Evolutionary conservation across 192 early-diverging fungal species (phyloP), one percentile per base, ranked within the genome.

Genomic region (Coemansia aciculifera): DNA sequence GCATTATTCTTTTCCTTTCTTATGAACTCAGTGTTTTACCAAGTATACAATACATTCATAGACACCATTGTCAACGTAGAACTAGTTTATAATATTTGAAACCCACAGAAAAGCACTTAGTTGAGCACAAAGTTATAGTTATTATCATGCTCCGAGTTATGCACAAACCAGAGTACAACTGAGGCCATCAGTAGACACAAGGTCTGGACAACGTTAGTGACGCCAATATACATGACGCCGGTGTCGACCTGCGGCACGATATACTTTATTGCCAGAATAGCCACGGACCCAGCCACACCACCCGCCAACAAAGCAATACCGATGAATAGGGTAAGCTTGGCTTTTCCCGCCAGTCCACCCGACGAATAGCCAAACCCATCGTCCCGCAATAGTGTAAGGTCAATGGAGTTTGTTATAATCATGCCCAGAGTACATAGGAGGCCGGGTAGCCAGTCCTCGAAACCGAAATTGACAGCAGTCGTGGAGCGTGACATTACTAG

Each of bases 391-490:
- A 85, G 66, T 46, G 77, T 70, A 19, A 85, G 64, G 72, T 85
- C 84, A 36, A 85, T 85, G 1, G 84, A 85, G 62, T 82, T 85
- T 17, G 80, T 85, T 3, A 85, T 77, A 9, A 85, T 63, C 84
- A 85, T 85, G 15, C 84, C 84, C 24, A 85, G 34, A 2, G 84
- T 83, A 59, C 76, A 79, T 13, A 85, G 68, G 13, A 85, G 59
- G 11, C 84, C 84, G 13, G 84, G 84, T 31, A 85, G 19, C 77
- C 77, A 85, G 62, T 85, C 84, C 52, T 85, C 84, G 23, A 85
- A 75, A 2, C 79, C 79, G 24, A 85, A 67, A 11, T 70, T 71
- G 3, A 75, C 83, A 0, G 72, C 72, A 5, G 54, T 37, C 2
- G 32, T 42, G 11, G 74, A 75, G 37, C 75, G 71, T 1, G 84